phyloP scores from a whole-genome alignment of 768 basidiomycete species.

The Rhodocollybia butyracea region DNA sequence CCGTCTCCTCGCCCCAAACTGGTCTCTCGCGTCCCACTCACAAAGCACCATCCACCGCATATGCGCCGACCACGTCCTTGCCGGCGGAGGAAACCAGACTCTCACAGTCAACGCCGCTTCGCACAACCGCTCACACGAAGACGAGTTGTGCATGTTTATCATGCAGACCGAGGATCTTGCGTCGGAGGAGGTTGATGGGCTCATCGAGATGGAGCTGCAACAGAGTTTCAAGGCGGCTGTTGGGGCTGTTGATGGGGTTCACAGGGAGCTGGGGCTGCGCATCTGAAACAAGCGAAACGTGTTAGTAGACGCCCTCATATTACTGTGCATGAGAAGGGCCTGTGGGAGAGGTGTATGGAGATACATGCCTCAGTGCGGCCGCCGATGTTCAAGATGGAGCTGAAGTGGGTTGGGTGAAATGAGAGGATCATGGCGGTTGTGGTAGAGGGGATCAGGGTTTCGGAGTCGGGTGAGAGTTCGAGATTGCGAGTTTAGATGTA shows the following conservation, averaged over 20 bases:
- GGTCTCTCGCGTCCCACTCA: slow-evolving; percentile 54
- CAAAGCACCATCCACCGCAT: slow-evolving; percentile 66
- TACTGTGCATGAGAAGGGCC: slow-evolving; percentile 60
- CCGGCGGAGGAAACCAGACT: slow-evolving; percentile 77
- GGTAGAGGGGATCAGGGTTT: slow-evolving; percentile 57
- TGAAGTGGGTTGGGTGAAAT: slow-evolving; percentile 72
- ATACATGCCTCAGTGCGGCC: slow-evolving; percentile 35
- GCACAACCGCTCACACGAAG: slow-evolving; percentile 59
- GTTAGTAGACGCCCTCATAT: slow-evolving; percentile 71
- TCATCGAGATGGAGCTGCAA: slow-evolving; percentile 63
- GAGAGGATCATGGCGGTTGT: slow-evolving; percentile 77
- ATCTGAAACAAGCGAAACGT: slow-evolving; percentile 41
- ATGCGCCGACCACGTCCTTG: slow-evolving; percentile 69
- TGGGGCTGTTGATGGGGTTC: slow-evolving; percentile 54
- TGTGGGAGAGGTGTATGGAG: slow-evolving; percentile 49
- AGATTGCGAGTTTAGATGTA: no score
- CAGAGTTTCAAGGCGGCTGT: slow-evolving; percentile 56
- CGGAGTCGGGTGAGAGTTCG: no score
- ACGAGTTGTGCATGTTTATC: slow-evolving; percentile 84
- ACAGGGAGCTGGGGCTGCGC: slow-evolving; percentile 48
- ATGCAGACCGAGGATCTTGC: slow-evolving; percentile 57
- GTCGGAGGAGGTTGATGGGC: slow-evolving; percentile 59
- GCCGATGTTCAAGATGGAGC: slow-evolving; percentile 57
- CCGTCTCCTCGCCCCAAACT: slow-evolving; percentile 80
- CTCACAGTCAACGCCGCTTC: slow-evolving; percentile 58